phyloP scores from a whole-genome alignment of 345 rosid species.

The Eutrema japonicum region DNA sequence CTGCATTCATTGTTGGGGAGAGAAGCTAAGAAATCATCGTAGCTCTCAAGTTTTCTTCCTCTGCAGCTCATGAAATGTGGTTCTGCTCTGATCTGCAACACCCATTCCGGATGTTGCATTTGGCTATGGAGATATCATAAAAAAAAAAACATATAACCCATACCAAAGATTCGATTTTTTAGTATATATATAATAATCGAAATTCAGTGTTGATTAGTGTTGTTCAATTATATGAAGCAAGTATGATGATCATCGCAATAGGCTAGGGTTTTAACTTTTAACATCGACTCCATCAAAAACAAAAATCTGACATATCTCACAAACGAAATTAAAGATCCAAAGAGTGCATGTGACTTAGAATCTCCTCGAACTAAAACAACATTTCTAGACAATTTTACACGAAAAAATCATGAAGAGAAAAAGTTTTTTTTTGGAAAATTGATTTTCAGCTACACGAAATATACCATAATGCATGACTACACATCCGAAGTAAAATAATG shows the following conservation, averaged over 20 bases:
- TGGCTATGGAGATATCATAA: slow-evolving; percentile 47
- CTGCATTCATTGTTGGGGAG: slow-evolving; percentile 77
- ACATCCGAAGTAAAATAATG: too few relatives aligned
- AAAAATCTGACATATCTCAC: neutral
- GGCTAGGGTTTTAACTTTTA: neutral
- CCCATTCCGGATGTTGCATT: slow-evolving; percentile 88
- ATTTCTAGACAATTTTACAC: neutral
- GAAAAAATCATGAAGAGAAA: neutral
- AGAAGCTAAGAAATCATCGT: slow-evolving; percentile 71
- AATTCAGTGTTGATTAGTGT: too few relatives aligned
- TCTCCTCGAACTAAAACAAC: too few relatives aligned
- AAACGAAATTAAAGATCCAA: slow-evolving; percentile 13
- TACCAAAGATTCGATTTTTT: slow-evolving; percentile 16
- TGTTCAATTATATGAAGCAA: neutral
- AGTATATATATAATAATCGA: neutral
- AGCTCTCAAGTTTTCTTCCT: slow-evolving; percentile 71
- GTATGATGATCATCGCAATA: neutral
- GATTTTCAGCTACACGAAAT: too few relatives aligned
- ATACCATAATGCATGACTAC: too few relatives aligned
- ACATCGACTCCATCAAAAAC: slow-evolving; percentile 2
- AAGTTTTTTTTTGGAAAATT: too few relatives aligned
- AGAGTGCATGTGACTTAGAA: slow-evolving; percentile 18
- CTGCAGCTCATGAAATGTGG: slow-evolving; percentile 65
- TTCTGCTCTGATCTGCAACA: slow-evolving; percentile 65
- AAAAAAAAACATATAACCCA: neutral